Conservation (phyloP, 1,284 basidiomycete species). For the Cerioporus squamosus region DNA sequence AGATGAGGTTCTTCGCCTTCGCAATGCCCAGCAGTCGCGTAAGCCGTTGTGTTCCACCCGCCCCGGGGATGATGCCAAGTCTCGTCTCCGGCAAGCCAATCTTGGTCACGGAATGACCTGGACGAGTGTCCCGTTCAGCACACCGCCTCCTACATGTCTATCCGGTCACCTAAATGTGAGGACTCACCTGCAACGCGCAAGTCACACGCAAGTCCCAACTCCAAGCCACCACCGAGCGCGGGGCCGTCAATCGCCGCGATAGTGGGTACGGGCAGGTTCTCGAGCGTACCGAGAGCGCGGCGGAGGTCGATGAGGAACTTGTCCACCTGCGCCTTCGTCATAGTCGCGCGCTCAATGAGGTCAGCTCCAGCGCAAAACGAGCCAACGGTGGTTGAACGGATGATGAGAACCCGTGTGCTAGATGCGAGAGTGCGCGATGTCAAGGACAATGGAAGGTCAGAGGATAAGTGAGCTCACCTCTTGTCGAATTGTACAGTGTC, state of each 20-base stretch:
- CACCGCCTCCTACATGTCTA: neutral
- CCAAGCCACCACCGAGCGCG: slow-evolving; percentile 90
- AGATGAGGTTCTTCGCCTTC: slow-evolving; percentile 89
- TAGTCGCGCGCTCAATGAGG: slow-evolving; percentile 82
- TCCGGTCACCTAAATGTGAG: neutral
- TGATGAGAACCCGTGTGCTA: slow-evolving; percentile 78
- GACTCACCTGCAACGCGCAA: slow-evolving; percentile 79
- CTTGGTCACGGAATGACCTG: slow-evolving; percentile 66
- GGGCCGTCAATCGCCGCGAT: slow-evolving; percentile 94
- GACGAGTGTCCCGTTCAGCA: slow-evolving; percentile 21
- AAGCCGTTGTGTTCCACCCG: slow-evolving; percentile 91
- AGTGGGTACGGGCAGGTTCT: slow-evolving; percentile 84
- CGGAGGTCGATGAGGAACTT: slow-evolving; percentile 84
- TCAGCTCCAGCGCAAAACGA: slow-evolving; percentile 95
- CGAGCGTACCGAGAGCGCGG: slow-evolving; percentile 72
- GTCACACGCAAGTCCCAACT: slow-evolving; percentile 88
- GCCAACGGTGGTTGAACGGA: slow-evolving; percentile 75
- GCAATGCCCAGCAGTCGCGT: slow-evolving; percentile 82
- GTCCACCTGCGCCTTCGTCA: slow-evolving; percentile 77
- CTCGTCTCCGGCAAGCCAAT: slow-evolving; percentile 86
- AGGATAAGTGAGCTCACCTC: slow-evolving; percentile 46
- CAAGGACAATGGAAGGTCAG: neutral
- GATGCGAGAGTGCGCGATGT: neutral
- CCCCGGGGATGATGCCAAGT: slow-evolving; percentile 93
- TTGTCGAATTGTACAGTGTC: slow-evolving; percentile 72